These are phyloP conservation scores for Diaporthe helianthi DNA, from an alignment of 2,329 filamentous ascomycete species.

Conservation along the genomic window DNA sequence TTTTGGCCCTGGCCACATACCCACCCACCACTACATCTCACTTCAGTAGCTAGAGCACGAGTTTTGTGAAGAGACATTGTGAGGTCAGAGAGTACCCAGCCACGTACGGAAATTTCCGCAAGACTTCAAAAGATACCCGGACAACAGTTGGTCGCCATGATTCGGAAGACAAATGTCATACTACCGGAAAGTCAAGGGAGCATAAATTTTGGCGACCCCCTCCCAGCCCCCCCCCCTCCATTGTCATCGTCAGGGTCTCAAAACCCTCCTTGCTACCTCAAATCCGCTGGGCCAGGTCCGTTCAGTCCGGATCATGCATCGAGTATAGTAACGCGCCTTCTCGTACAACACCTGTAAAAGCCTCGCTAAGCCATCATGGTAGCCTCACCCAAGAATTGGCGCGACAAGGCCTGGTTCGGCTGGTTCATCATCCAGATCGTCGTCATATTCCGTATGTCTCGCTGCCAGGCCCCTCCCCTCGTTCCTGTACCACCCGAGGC, in stretches of 20 bases:
- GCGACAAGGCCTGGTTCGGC: constrained; percentile 43
- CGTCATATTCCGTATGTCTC: constrained; percentile 43
- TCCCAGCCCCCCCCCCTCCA: not conserved
- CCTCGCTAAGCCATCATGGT: not conserved
- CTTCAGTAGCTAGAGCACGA: too few species aligned
- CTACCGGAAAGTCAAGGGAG: not conserved
- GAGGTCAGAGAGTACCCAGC: too few species aligned
- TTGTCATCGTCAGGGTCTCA: not conserved
- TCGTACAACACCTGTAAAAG: not conserved
- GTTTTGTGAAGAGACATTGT: too few species aligned
- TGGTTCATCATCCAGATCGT: constrained; percentile 45
- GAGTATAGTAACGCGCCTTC: not conserved
- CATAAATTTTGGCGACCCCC: not conserved
- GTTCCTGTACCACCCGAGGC: not conserved
- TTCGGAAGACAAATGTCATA: too few species aligned
- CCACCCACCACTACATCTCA: too few species aligned
- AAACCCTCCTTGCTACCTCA: not conserved
- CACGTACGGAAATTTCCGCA: not conserved
- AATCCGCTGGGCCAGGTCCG: not conserved
- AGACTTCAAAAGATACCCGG: not conserved
- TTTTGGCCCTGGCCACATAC: too few species aligned
- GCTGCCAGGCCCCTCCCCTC: not conserved
- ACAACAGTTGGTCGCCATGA: not conserved
- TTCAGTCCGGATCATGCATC: not conserved
- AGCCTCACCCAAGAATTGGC: constrained; percentile 34